A percentile compares a stretch with the other conserved stretches of the same genome.
Conservation (phyloP, 129 eudicot species). For the Helianthus tuberosus region DNA sequence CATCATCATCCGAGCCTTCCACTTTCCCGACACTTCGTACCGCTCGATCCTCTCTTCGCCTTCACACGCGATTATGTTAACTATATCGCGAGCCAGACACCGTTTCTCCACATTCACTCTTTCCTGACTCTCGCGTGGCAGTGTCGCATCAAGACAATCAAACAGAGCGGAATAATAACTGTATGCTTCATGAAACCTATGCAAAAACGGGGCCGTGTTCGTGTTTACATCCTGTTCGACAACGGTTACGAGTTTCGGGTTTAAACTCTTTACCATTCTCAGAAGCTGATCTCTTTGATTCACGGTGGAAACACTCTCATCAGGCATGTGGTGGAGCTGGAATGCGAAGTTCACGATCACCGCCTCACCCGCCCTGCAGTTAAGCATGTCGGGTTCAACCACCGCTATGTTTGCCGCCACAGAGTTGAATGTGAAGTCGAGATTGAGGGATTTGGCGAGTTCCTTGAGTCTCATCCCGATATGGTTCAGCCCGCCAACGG, state of each 20-base stretch:
- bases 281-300: conserved; percentile 83
- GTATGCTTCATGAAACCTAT: conserved; percentile 82
- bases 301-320: conserved; percentile 87
- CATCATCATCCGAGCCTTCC: conserved; percentile 99
- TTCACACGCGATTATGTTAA: conserved; percentile 92
- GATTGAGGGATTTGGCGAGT: conserved; percentile 51
- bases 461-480: conserved; percentile 80
- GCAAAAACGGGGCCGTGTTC: conserved; percentile 82
- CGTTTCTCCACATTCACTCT: conserved; percentile 88
- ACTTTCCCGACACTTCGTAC: conserved; percentile 92
- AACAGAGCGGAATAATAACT: conserved; percentile 82
- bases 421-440: conserved; percentile 73
- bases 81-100: conserved; percentile 92
- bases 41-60: conserved; percentile 95
- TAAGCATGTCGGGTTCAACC: conserved; percentile 55
- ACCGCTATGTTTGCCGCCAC: conserved; percentile 58
- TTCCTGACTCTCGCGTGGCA: conserved; percentile 76
- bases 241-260: conserved; percentile 82
- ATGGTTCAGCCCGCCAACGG: conserved; percentile 69
- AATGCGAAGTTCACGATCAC: conserved; percentile 86
- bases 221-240: conserved; percentile 97
- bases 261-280: conserved; percentile 84
- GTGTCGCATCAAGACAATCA: conserved; percentile 83
- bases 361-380: conserved; percentile 68
- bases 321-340: conserved; percentile 99